These are phyloP conservation scores for Jatropha curcas DNA, from an alignment of 345 rosid species.

Conservation along the genomic window DNA sequence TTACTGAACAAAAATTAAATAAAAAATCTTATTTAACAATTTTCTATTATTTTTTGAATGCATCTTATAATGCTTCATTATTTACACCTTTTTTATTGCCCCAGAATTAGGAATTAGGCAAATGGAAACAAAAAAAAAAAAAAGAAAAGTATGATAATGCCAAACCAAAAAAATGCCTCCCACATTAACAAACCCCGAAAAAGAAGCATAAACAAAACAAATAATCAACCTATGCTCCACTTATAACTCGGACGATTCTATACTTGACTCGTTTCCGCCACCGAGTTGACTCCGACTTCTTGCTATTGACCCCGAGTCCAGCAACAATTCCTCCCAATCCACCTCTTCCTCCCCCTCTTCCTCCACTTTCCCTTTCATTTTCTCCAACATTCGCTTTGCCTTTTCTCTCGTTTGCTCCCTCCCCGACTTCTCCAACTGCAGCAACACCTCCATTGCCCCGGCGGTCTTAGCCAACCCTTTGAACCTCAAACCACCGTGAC, in stretches of 20 bases:
- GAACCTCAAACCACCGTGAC: slow-evolving; percentile 66
- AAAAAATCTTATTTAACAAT: not conserved
- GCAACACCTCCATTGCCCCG: slow-evolving; percentile 54
- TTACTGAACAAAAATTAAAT: not conserved
- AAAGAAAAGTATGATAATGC: not conserved
- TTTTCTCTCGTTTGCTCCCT: slow-evolving; percentile 50
- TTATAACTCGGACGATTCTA: slow-evolving; percentile 56
- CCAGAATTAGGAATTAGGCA: not conserved
- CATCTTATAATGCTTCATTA: not conserved
- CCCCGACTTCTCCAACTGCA: slow-evolving; percentile 46
- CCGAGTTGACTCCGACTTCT: slow-evolving; percentile 25
- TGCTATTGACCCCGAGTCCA: slow-evolving; percentile 42
- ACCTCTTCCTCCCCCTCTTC: slow-evolving; percentile 46
- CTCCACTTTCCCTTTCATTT: slow-evolving; percentile 40
- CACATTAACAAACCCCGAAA: not conserved
- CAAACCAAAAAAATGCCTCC: not conserved
- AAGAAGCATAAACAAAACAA: not conserved
- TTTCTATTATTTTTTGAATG: not conserved
- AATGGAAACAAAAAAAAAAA: not conserved
- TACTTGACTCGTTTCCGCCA: slow-evolving; percentile 26
- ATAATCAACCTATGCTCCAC: slow-evolving; percentile 1
- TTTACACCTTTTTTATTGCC: slow-evolving; percentile 6
- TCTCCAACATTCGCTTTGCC: slow-evolving; percentile 50
- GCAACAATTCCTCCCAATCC: slow-evolving; percentile 82
- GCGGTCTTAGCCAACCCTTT: slow-evolving; percentile 73